A percentile compares a stretch with the other conserved stretches of the same genome.
Conservation (phyloP, 495 filamentous ascomycete genomes). For the Podospora anserina region DNA sequence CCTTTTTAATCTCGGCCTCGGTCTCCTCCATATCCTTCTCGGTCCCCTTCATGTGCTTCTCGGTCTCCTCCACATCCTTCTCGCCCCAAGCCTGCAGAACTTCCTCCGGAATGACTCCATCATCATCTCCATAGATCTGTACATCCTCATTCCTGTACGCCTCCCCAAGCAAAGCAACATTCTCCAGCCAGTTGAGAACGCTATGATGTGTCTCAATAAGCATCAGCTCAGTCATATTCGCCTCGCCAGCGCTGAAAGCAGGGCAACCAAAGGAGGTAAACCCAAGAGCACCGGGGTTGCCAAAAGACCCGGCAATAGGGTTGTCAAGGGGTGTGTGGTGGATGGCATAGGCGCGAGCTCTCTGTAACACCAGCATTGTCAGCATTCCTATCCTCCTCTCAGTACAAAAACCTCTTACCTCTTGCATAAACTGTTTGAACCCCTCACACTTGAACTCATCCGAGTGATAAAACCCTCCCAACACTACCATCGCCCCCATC, state of each 20-base stretch:
- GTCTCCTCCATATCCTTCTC: slow-evolving; percentile 1
- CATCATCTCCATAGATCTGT: slow-evolving; percentile 18
- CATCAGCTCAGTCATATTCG: slow-evolving; percentile 36
- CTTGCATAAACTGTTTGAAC: slow-evolving; percentile 45
- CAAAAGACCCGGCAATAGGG: slow-evolving; percentile 45
- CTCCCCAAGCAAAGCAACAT: slow-evolving; percentile 35
- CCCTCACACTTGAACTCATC: slow-evolving; percentile 34
- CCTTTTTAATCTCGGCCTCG: background rate
- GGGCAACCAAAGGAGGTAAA: slow-evolving; percentile 45
- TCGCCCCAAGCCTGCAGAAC: slow-evolving; percentile 11
- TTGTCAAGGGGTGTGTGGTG: slow-evolving; percentile 47
- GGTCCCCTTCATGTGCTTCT: slow-evolving; percentile 5
- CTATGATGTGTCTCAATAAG: slow-evolving; percentile 34
- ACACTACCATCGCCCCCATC: slow-evolving; percentile 39
- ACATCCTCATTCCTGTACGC: slow-evolving; percentile 36
- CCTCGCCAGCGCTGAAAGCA: slow-evolving; percentile 43
- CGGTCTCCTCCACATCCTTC: slow-evolving; percentile 3
- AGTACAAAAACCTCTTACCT: slow-evolving; percentile 36
- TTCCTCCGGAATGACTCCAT: slow-evolving; percentile 1
- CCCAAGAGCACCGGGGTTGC: slow-evolving; percentile 30
- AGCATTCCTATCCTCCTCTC: background rate
- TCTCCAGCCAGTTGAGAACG: slow-evolving; percentile 46
- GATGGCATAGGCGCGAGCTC: slow-evolving; percentile 59
- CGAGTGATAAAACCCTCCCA: slow-evolving; percentile 38
- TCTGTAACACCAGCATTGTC: slow-evolving; percentile 32